Conservation (phyloP, 139 green algal genomes). For the Spirogloea muscicola region DNA sequence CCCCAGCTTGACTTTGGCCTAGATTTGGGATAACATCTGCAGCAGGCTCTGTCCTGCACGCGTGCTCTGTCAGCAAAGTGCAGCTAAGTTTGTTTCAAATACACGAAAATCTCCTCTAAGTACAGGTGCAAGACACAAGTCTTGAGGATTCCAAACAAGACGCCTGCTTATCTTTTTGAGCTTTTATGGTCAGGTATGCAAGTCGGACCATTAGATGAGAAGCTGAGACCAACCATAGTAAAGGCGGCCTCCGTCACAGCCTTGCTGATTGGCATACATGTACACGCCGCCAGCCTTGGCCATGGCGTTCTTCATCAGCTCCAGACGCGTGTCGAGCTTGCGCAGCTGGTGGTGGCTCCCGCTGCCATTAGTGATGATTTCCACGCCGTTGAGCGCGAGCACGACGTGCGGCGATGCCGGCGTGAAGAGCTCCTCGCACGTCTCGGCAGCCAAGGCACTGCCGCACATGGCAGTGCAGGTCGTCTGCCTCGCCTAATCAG, state of each 20-base stretch:
- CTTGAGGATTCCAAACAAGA: no score
- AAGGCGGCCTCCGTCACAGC: slow-evolving; percentile 90
- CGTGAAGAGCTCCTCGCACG: slow-evolving; percentile 97
- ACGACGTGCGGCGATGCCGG: slow-evolving; percentile 58
- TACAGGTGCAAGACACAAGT: no score
- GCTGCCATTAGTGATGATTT: slow-evolving; percentile 91
- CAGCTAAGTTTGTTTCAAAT: no score
- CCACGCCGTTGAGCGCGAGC: slow-evolving; percentile 63
- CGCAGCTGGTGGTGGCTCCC: slow-evolving; percentile 80
- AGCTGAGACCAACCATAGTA: slow-evolving; percentile 71
- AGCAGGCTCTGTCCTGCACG: no score
- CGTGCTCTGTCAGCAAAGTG: no score
- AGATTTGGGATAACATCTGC: no score
- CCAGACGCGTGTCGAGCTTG: slow-evolving; percentile 80
- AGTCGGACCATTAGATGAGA: not conserved
- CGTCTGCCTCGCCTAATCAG: no score
- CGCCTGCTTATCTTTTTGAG: no score
- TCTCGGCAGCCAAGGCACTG: slow-evolving; percentile 66
- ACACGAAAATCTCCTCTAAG: no score
- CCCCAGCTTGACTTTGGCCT: no score
- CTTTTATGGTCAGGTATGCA: not conserved
- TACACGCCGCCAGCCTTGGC: slow-evolving; percentile 90
- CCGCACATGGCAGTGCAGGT: no score
- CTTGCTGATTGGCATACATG: slow-evolving; percentile 95
- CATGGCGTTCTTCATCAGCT: slow-evolving; percentile 80